Base-by-base conservation (phyloP, 192 early-diverging fungal species). In the Funneliformis mosseae region DNA sequence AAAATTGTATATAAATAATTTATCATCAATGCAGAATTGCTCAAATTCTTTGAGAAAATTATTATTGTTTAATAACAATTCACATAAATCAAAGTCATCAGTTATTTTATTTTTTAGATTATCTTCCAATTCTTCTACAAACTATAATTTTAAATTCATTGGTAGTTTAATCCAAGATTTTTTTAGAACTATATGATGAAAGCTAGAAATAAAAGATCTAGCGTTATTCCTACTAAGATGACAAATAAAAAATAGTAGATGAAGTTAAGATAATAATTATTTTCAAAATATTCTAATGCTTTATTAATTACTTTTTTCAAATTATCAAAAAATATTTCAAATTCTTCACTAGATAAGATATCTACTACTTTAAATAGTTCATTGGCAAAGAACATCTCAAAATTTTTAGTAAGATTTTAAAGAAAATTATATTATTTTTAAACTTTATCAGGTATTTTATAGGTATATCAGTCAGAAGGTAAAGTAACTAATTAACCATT, bases 231-330 rank as follows among this genome's bases (percentile, higher is more conserved):
- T 27, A 23, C 25, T 50, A 23, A 75, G 27, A 75, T 18, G n/a
- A 59, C 74, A 75, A 60, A 59, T 38, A 55, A 28, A 23, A 59
- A 75, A 33, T 59, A 27, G 74, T 38, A 75, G 59, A 75, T 75
- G 14, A 16, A 33, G 21, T 0, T 50, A 76, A 1, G 5, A 5
- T 11, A 14, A 27, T 1, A 76, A 45, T 4, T 16, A 48, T 73
- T 73, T 48, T 43, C 21, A 73, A 43, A 73, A 43, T 48, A 4
- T 73, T 43, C 8, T 0, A 72, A 42, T 3, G 8, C 70, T 28
- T 66, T 66, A 3, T 2, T 33, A 2, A 33, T 33, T 33, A 0
- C 33, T 3, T 33, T 12, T 61, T 14, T 61, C n/a, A 61, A 18
- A n/a, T 61, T 14, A n/a, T 61, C 5, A 61, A 61, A 7, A n/a